These are phyloP conservation scores for Vaccinium darrowii DNA, from an alignment of 148 eudicot species.

Conservation along the genomic window DNA sequence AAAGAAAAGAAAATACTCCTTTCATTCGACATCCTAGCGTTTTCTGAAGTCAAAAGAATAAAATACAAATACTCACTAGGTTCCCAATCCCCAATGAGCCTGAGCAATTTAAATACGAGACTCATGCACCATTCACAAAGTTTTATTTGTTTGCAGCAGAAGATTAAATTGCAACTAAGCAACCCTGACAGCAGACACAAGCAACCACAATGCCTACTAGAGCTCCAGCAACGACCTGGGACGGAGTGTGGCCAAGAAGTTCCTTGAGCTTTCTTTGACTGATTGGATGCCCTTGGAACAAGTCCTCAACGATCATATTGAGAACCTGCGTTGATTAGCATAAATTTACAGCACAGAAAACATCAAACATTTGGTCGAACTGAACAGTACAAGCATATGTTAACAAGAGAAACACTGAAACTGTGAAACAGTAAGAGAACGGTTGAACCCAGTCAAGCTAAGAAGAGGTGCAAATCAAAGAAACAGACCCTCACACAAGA, in stretches of 20 bases:
- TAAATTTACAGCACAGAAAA: neutral
- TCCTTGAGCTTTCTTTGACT: constrained; percentile 93
- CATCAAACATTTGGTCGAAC: neutral
- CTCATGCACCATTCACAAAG: neutral
- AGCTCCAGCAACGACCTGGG: constrained; percentile 82
- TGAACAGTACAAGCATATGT: neutral
- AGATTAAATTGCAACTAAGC: constrained; percentile 31
- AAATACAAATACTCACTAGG: neutral
- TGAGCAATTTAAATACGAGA: neutral
- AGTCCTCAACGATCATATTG: constrained; percentile 81
- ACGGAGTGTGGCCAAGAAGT: constrained; percentile 91
- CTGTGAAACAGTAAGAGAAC: neutral
- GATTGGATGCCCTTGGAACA: constrained; percentile 93
- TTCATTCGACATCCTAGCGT: neutral
- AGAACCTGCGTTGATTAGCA: constrained; percentile 54
- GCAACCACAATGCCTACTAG: constrained; percentile 70
- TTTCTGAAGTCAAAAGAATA: neutral
- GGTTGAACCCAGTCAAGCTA: neutral
- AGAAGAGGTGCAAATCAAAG: neutral
- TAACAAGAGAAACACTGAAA: neutral
- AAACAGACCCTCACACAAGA: neutral
- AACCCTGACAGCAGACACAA: constrained; percentile 54
- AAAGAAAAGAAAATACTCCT: neutral
- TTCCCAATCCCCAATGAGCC: neutral
- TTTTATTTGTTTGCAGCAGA: neutral